phyloP scores from a whole-genome alignment of 1,284 basidiomycete species.

The Ustilago lituana region DNA sequence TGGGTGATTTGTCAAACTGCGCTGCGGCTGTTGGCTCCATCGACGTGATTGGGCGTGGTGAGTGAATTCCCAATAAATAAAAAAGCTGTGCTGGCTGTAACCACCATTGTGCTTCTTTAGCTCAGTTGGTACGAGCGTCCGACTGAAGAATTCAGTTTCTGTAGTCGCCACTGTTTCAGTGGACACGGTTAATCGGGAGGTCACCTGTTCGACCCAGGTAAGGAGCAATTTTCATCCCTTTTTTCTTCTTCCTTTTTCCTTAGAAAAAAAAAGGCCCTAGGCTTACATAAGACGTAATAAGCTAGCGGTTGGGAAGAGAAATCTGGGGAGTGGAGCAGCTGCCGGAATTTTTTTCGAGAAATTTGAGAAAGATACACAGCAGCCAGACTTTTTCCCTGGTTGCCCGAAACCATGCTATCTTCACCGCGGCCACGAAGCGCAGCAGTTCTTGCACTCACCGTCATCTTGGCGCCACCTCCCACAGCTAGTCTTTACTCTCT shows the following conservation, averaged over 20 bases:
- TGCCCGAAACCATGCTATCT: neutral
- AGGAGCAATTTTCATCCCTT: constrained; percentile 37
- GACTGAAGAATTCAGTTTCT: constrained; percentile 51
- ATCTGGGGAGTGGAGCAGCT: constrained; percentile 12
- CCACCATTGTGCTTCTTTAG: constrained; percentile 30
- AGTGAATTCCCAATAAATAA: too few relatives aligned
- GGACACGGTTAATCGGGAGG: constrained; percentile 26
- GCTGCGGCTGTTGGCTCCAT: too few relatives aligned
- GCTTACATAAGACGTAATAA: constrained; percentile 10
- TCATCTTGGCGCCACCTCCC: neutral
- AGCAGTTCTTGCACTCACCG: too few relatives aligned
- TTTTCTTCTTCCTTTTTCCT: neutral
- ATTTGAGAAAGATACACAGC: constrained; percentile 4
- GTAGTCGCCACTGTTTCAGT: constrained; percentile 17
- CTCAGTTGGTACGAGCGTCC: constrained; percentile 57
- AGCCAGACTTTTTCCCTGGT: constrained; percentile 8
- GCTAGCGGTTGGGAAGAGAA: neutral
- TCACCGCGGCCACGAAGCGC: too few relatives aligned
- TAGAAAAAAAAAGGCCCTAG: too few relatives aligned
- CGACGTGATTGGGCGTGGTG: too few relatives aligned
- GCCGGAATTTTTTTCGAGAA: constrained; percentile 32
- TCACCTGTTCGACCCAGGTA: constrained; percentile 52
- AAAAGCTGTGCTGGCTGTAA: neutral
- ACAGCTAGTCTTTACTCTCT: too few relatives aligned
- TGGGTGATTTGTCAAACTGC: too few relatives aligned